Evolutionary conservation across 495 filamentous ascomycete species (phyloP).

Genomic region (Lasiosphaeriaceae sp.): DNA sequence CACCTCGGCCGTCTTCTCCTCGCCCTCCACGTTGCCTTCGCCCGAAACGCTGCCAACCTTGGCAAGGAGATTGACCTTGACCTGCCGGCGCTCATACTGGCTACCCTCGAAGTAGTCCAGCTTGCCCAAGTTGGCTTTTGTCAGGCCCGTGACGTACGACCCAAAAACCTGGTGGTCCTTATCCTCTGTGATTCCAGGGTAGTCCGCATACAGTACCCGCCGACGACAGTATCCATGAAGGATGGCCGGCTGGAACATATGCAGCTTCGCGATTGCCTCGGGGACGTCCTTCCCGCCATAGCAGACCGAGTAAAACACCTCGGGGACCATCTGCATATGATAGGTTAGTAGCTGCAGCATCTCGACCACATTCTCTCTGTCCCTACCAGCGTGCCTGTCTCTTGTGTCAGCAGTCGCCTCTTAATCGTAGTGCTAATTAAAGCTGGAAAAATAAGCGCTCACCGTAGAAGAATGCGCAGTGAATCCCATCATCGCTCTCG

Average conservation of each 20-base stretch:
- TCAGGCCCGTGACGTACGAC: conserved; percentile 73
- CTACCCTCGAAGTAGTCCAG: conserved; percentile 81
- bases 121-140: conserved; percentile 66
- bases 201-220: conserved; percentile 57
- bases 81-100: conserved; percentile 62
- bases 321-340: conserved; percentile 65
- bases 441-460: too few species aligned
- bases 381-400: conserved; percentile 37
- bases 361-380: conserved; percentile 2
- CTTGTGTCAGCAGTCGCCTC: neutral
- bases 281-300: conserved; percentile 47
- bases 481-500: conserved; percentile 24
- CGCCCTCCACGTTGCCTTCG: conserved; percentile 48
- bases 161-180: conserved; percentile 64
- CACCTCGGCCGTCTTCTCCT: conserved; percentile 63
- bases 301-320: conserved; percentile 79
- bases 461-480: conserved; percentile 53
- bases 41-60: conserved; percentile 36
- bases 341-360: too few species aligned
- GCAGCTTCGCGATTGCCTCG: conserved; percentile 31
- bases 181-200: conserved; percentile 73
- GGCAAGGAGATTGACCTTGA: conserved; percentile 55
- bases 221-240: conserved; percentile 69
- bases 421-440: too few species aligned
- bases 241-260: conserved; percentile 69